These are phyloP conservation scores for Leucaena leucocephala DNA, from an alignment of 306 rosid species.

Conservation along the genomic window DNA sequence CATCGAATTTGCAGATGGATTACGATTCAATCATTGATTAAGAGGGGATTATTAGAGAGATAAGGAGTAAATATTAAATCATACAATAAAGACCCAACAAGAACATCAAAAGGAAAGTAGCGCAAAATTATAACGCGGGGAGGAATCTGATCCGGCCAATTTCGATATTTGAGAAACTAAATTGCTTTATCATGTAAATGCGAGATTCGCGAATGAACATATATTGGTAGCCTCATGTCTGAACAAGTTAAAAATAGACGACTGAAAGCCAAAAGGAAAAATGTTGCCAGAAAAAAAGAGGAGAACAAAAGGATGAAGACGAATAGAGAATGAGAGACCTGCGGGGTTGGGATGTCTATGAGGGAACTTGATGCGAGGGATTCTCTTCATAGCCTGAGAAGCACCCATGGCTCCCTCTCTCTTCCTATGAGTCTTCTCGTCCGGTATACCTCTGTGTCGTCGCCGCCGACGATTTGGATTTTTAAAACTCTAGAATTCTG, in stretches of 20 bases:
- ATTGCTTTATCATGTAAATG: background rate
- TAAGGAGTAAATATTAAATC: background rate
- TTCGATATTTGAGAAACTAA: background rate
- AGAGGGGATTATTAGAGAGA: background rate
- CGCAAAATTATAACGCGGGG: background rate
- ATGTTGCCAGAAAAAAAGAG: background rate
- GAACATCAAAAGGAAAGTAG: background rate
- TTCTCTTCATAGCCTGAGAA: slow-evolving; percentile 59
- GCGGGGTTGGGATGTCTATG: slow-evolving; percentile 53
- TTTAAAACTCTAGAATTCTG: background rate
- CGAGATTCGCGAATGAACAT: background rate
- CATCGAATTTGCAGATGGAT: background rate
- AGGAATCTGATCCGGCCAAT: background rate
- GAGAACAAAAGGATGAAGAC: background rate
- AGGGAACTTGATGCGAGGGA: slow-evolving; percentile 86
- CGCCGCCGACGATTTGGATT: background rate
- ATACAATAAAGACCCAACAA: background rate
- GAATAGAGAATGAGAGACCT: slow-evolving; percentile 33
- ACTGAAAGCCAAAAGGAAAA: background rate
- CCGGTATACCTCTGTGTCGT: background rate
- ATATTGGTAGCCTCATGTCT: background rate
- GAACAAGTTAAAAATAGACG: background rate
- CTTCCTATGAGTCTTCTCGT: background rate
- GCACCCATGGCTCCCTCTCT: slow-evolving; percentile 48
- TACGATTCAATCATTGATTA: background rate